Base-by-base conservation (phyloP, 1,284 basidiomycete species). In the Trametes sp. region DNA sequence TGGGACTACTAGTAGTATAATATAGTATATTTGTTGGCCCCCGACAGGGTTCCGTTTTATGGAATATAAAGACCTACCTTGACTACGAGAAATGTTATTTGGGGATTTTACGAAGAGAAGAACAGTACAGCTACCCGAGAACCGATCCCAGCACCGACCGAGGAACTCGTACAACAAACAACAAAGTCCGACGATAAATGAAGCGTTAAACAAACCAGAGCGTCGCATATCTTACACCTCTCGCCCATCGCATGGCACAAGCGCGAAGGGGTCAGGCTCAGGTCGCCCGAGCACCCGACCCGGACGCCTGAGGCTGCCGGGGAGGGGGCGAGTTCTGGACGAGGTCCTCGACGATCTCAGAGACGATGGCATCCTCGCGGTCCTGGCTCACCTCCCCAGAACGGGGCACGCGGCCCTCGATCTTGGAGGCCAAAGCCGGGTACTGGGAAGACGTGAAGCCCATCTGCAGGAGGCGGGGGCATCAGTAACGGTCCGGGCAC, bases 391-490 rank as follows among this genome's bases (percentile, higher is more conserved):
- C 61, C 41, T 69, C 56, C 52, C 66, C 62, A 48, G 64, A n/a
- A 63, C 69, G 26, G 80, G 82, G 56, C 19, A 91, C 67, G 58
- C 82, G 82, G 6, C 80, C 76, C 71, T 78, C 81, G 60, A 92
- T 82, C 72, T 84, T 85, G 2, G 73, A 73, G 14, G 77, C 74
- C 64, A 92, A 73, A 44, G 78, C 78, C 23, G 89, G 86, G 72
- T 86, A 82, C 26, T 79, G 76, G 42, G 72, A 74, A 59, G 86
- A 78, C 14, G 84, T 85, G 70, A 92, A 90, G 14, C 90, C 90
- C 89, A 92, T 92, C 89, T 92, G 62, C 29, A 21, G 10, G 48
- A 4, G 19, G 29, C 13, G 29, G 28, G 21, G 23, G 53, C 10
- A 55, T 74, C 35, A 74, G 54, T 53, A 41, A 49, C 44, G 28